Evolutionary conservation across 1,284 basidiomycete species (phyloP).

Genomic region (Cutaneotrichosporon sp.): DNA sequence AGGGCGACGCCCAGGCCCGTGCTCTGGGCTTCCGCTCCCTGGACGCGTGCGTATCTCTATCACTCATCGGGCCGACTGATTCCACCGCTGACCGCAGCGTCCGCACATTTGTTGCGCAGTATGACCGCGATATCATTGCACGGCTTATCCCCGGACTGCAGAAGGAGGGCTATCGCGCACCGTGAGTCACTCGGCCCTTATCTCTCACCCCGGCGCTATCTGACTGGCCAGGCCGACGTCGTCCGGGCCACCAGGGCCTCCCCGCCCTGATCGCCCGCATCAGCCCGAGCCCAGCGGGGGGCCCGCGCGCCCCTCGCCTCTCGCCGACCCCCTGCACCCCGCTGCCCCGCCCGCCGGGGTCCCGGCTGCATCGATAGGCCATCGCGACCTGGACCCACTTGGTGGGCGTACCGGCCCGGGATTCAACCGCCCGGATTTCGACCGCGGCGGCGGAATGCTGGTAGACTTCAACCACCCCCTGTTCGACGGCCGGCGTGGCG

Average conservation of each 20-base stretch:
- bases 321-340: constrained; percentile 27
- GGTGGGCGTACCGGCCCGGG: constrained; percentile 43
- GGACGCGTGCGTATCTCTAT: constrained; percentile 30
- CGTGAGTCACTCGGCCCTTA: constrained; percentile 31
- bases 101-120: constrained; percentile 50
- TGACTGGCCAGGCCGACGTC: constrained; percentile 11
- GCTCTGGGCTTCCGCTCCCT: constrained; percentile 40
- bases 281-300: constrained; percentile 11
- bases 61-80: too few relatives aligned
- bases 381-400: constrained; percentile 58
- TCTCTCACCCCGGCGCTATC: not conserved
- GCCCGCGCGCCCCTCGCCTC: constrained; percentile 29
- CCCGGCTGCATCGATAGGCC: constrained; percentile 54
- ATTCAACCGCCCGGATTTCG: too few relatives aligned
- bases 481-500: constrained; percentile 46
- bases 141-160: constrained; percentile 53
- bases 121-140: constrained; percentile 53
- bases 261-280: constrained; percentile 7
- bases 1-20: constrained; percentile 6
- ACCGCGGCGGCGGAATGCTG: constrained; percentile 57
- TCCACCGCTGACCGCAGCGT: constrained; percentile 34
- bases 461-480: constrained; percentile 60
- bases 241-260: constrained; percentile 12
- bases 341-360: constrained; percentile 16
- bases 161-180: constrained; percentile 49